Evolutionary conservation across 192 early-diverging fungal genomes (phyloP).

Genomic region (Gigaspora rosea): DNA sequence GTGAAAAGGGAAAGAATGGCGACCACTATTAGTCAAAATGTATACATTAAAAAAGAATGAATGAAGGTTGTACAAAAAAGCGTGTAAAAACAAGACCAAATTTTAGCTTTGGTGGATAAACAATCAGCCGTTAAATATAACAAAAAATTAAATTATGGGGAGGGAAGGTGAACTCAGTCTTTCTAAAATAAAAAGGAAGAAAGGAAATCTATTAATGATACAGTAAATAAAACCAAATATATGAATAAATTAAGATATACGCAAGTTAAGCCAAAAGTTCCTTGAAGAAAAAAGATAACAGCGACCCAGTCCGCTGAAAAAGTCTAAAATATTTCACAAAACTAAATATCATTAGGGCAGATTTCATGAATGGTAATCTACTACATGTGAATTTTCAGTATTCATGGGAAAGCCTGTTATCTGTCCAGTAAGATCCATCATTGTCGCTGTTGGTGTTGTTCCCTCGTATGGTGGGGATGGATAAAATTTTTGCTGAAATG

Average conservation of each 20-base stretch:
- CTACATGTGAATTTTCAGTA: slow-evolving; percentile 25
- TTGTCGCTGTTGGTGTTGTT: not conserved
- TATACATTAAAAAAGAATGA: not conserved
- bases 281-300: slow-evolving; percentile 6
- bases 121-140: slow-evolving; percentile 27
- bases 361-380: slow-evolving; percentile 7
- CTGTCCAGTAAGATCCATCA: not conserved
- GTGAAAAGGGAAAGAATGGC: not conserved
- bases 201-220: slow-evolving; percentile 15
- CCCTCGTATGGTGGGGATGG: slow-evolving; percentile 29
- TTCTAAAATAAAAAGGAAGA: slow-evolving; percentile 2
- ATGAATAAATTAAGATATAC: not conserved
- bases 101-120: slow-evolving; percentile 31
- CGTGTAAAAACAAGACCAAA: not conserved
- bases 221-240: slow-evolving; percentile 4
- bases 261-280: slow-evolving; percentile 4
- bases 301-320: slow-evolving; percentile 23
- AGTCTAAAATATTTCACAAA: not conserved
- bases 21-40: not conserved
- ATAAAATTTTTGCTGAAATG: slow-evolving; percentile 28
- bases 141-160: slow-evolving; percentile 27
- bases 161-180: not conserved
- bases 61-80: not conserved
- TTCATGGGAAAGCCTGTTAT: slow-evolving; percentile 2
- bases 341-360: not conserved